Percentiles rank a stretch among this genome's conserved stretches.
Conservation (phyloP, 1,284 basidiomycete species). For the Cystobasidium slooffiae region DNA sequence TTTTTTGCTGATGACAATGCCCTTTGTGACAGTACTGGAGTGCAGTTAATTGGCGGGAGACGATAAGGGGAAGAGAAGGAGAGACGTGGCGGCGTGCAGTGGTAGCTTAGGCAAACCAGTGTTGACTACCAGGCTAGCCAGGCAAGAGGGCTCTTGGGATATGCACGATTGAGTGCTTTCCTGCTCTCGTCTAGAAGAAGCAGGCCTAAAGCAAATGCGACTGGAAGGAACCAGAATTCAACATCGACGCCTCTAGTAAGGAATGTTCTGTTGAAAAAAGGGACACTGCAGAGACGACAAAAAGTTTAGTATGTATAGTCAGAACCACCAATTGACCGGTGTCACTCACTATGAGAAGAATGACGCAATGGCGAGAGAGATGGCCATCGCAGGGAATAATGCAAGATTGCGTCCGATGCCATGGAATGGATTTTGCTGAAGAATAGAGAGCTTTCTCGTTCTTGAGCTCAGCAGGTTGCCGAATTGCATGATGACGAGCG, state of each 20-base stretch:
- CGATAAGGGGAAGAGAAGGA: too few species aligned
- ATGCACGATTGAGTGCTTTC: conserved; percentile 53
- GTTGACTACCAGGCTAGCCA: conserved; percentile 53
- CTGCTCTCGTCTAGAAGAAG: conserved; percentile 56
- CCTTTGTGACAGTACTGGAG: too few species aligned
- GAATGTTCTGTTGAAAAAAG: conserved; percentile 62
- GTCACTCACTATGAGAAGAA: conserved; percentile 59
- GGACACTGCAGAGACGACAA: conserved; percentile 42
- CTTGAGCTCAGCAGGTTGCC: conserved; percentile 64
- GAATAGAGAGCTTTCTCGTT: conserved; percentile 62
- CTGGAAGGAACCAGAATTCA: conserved; percentile 63
- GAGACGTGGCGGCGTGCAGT: too few species aligned
- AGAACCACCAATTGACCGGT: neutral
- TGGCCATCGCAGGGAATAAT: conserved; percentile 62
- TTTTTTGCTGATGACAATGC: too few species aligned
- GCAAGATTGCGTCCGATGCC: conserved; percentile 58
- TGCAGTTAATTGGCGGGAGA: too few species aligned
- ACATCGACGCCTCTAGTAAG: conserved; percentile 63
- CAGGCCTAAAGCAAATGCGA: conserved; percentile 58
- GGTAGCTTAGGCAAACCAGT: neutral
- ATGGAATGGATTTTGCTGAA: conserved; percentile 60
- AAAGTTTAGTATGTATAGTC: neutral
- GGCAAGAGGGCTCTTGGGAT: conserved; percentile 53
- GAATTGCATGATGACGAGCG: conserved; percentile 72
- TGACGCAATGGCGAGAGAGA: conserved; percentile 61